phyloP scores from a whole-genome alignment of 805 yeast genomes.

The Hanseniaspora jakobsenii region DNA sequence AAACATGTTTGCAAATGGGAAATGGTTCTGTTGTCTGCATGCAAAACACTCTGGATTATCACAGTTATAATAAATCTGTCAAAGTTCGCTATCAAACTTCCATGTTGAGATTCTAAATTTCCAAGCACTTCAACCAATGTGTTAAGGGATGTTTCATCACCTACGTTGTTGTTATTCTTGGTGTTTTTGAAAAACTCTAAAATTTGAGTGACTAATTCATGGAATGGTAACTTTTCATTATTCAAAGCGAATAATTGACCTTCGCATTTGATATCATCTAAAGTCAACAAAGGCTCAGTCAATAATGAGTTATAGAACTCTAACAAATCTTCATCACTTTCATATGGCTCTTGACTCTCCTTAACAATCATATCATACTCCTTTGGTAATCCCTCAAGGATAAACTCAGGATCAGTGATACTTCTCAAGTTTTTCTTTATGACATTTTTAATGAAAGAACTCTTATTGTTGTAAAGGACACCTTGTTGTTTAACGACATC shows the following conservation, averaged over 20 bases:
- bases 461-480: constrained; percentile 54
- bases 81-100: constrained; percentile 27
- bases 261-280: constrained; percentile 1
- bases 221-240: constrained; percentile 30
- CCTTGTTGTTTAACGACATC: constrained; percentile 35
- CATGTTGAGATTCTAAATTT: constrained; percentile 25
- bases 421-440: constrained; percentile 75
- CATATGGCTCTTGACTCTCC: constrained; percentile 33
- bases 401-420: constrained; percentile 53
- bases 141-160: constrained; percentile 23
- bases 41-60: constrained; percentile 59
- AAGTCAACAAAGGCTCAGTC: constrained; percentile 11
- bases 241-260: constrained; percentile 30
- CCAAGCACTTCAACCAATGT: constrained; percentile 26
- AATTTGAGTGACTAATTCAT: constrained; percentile 29
- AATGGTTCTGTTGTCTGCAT: constrained; percentile 78
- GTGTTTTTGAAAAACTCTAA: constrained; percentile 31
- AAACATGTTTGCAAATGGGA: constrained; percentile 58
- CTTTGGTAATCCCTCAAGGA: constrained; percentile 57
- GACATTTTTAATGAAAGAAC: constrained; percentile 61
- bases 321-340: constrained; percentile 27
- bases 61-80: constrained; percentile 44
- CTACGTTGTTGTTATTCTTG: constrained; percentile 9
- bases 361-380: constrained; percentile 28
- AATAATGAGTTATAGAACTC: constrained; percentile 30